Conservation (phyloP, 495 filamentous ascomycete species). For the Lasiosphaeriaceae sp. region DNA sequence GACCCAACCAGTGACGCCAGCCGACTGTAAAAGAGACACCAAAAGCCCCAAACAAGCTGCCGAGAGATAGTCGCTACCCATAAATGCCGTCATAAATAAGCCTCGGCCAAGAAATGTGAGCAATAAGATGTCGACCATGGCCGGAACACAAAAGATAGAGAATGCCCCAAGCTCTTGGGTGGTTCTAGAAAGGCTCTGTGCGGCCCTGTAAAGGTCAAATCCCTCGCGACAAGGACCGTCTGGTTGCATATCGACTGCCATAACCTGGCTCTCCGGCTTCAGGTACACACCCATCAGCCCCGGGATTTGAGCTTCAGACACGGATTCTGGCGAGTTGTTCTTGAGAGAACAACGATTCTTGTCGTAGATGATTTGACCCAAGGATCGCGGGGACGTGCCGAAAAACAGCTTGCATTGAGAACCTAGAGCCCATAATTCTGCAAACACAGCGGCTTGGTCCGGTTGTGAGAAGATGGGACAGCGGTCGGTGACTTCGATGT, state of each 20-base stretch:
- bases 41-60: slow-evolving; percentile 21
- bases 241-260: background rate
- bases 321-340: slow-evolving; percentile 10
- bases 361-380: slow-evolving; percentile 25
- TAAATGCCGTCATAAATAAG: slow-evolving; percentile 28
- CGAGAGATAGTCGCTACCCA: slow-evolving; percentile 17
- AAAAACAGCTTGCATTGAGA: slow-evolving; percentile 29
- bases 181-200: background rate
- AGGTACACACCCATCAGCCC: slow-evolving; percentile 21
- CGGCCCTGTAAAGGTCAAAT: background rate
- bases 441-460: slow-evolving; percentile 28
- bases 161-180: slow-evolving; percentile 18
- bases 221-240: background rate
- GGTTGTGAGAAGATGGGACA: slow-evolving; percentile 27
- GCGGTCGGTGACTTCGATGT: slow-evolving; percentile 24
- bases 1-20: slow-evolving; percentile 28
- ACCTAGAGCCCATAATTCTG: slow-evolving; percentile 27
- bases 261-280: slow-evolving; percentile 16
- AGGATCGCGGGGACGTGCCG: slow-evolving; percentile 14
- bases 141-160: slow-evolving; percentile 27
- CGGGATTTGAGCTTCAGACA: background rate
- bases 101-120: slow-evolving; percentile 25
- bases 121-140: slow-evolving; percentile 22
- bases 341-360: slow-evolving; percentile 11
- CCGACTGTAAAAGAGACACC: slow-evolving; percentile 21